These are phyloP conservation scores for Tolypocladium guangdongense DNA, from an alignment of 2,329 filamentous ascomycete genomes.

Conservation along the genomic window DNA sequence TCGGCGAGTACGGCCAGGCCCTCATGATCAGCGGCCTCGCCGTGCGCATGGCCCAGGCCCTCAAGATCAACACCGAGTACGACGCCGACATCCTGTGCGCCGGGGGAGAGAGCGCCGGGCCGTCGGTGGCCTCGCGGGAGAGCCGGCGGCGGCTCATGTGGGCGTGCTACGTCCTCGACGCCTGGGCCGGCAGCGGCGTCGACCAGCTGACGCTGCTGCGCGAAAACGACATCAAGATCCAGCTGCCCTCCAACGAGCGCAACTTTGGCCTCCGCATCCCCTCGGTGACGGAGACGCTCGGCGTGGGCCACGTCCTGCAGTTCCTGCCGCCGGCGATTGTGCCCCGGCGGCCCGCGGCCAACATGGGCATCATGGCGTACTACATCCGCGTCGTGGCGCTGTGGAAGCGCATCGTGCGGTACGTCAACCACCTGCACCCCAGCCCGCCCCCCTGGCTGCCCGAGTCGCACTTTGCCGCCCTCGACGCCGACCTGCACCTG, in stretches of 20 bases:
- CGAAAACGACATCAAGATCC: slow-evolving; percentile 29
- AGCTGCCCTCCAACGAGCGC: slow-evolving; percentile 27
- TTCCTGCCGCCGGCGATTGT: slow-evolving; percentile 27
- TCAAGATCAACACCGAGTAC: slow-evolving; percentile 27
- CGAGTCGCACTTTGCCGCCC: slow-evolving; percentile 29
- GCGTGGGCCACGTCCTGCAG: slow-evolving; percentile 28
- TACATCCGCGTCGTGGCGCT: slow-evolving; percentile 29
- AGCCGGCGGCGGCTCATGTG: slow-evolving; percentile 29
- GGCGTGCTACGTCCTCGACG: slow-evolving; percentile 30
- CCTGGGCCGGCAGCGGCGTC: slow-evolving; percentile 27
- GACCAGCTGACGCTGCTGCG: slow-evolving; percentile 27
- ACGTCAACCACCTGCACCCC: slow-evolving; percentile 29
- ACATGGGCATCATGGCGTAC: slow-evolving; percentile 33
- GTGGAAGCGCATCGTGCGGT: slow-evolving; percentile 29
- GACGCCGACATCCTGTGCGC: slow-evolving; percentile 26
- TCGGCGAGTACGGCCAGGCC: slow-evolving; percentile 27
- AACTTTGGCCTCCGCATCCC: slow-evolving; percentile 30
- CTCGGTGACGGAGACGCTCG: slow-evolving; percentile 27
- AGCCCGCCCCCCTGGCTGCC: slow-evolving; percentile 30
- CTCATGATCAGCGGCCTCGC: slow-evolving; percentile 29
- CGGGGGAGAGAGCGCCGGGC: slow-evolving; percentile 16
- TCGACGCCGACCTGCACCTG: slow-evolving; percentile 27
- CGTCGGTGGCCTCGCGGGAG: slow-evolving; percentile 25
- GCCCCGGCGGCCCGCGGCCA: slow-evolving; percentile 26
- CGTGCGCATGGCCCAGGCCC: slow-evolving; percentile 29